Conservation (phyloP, 164 flowering plant species). For the Annona cherimola region DNA sequence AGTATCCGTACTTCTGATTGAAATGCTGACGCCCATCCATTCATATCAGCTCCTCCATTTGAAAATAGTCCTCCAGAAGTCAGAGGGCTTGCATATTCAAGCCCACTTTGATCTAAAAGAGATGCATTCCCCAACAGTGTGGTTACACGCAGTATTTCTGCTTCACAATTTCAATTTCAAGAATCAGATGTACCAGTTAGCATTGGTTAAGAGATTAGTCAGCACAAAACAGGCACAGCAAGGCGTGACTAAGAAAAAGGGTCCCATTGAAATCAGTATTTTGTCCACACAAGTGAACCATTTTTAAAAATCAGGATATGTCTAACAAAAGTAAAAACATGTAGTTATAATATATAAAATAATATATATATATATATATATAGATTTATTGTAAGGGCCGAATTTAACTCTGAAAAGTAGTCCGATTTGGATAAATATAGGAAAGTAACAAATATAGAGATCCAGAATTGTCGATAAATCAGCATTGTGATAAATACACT, state of each 20-base stretch:
- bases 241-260: neutral
- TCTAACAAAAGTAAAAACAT: neutral
- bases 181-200: slow-evolving; percentile 17
- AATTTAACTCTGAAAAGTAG: neutral
- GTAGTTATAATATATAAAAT: no score
- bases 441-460: neutral
- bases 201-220: slow-evolving; percentile 16
- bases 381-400: neutral
- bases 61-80: slow-evolving; percentile 91
- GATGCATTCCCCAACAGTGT: slow-evolving; percentile 99
- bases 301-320: neutral
- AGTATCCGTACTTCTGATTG: slow-evolving; percentile 99
- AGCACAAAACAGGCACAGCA: slow-evolving; percentile 10
- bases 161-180: slow-evolving; percentile 38
- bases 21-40: slow-evolving; percentile 88
- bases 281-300: neutral
- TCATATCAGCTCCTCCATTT: slow-evolving; percentile 90
- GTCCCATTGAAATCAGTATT: slow-evolving; percentile 9
- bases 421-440: neutral
- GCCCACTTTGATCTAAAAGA: slow-evolving; percentile 98
- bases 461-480: neutral
- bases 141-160: slow-evolving; percentile 99
- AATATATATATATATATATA: no score
- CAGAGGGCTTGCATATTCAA: slow-evolving; percentile 97
- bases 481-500: neutral